phyloP scores from a whole-genome alignment of 441 rosid species.

The Gossypium aridum region DNA sequence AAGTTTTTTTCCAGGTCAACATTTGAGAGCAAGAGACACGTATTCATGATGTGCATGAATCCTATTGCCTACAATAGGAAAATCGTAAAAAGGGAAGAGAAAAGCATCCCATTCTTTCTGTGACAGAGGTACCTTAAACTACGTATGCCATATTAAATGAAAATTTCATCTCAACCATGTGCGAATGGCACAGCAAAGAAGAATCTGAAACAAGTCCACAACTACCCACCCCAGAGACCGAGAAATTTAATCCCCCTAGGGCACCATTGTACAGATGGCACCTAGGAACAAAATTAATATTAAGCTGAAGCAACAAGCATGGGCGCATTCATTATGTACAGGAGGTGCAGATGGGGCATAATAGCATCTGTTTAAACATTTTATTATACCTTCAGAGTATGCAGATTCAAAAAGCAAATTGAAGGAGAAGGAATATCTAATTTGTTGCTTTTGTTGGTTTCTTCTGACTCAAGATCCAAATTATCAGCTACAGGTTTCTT shows the following conservation, averaged over 20 bases:
- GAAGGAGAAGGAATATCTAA: constrained; percentile 67
- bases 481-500: constrained; percentile 27
- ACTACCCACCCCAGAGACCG: background rate
- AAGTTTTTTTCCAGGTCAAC: constrained; percentile 7
- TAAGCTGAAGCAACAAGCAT: constrained; percentile 4
- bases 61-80: background rate
- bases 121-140: background rate
- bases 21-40: background rate
- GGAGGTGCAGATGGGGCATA: background rate
- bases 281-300: background rate
- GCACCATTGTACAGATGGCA: background rate
- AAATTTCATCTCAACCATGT: background rate
- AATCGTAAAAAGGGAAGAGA: background rate
- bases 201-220: background rate
- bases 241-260: background rate
- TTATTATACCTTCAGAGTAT: constrained; percentile 65
- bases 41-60: background rate
- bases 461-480: constrained; percentile 29
- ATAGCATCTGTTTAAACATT: background rate
- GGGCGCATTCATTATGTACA: background rate
- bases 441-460: constrained; percentile 33
- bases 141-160: background rate
- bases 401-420: constrained; percentile 79
- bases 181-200: background rate
- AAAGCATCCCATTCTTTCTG: background rate